These are phyloP conservation scores for Martensiomyces pterosporus DNA, from an alignment of 192 early-diverging fungal species.

Conservation along the genomic window DNA sequence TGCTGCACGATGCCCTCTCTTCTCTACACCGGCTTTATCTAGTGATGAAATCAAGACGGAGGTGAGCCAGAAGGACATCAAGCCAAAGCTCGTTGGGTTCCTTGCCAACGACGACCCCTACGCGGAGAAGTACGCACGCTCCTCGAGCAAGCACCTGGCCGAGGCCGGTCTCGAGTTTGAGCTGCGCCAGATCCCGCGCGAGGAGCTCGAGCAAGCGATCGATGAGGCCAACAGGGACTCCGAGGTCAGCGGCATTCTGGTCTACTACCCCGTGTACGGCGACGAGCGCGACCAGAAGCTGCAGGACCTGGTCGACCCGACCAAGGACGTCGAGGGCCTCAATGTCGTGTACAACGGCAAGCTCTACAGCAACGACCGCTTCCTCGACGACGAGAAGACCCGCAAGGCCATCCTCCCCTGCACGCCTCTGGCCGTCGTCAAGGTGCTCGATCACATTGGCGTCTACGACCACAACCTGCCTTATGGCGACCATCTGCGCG, in stretches of 20 bases:
- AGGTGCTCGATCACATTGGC: constrained; percentile 93
- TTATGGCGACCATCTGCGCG: constrained; percentile 93
- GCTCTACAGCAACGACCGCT: constrained; percentile 95
- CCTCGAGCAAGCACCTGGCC: constrained; percentile 89
- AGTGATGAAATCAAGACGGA: constrained; percentile 47
- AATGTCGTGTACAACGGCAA: constrained; percentile 93
- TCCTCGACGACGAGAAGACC: constrained; percentile 71
- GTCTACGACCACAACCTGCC: constrained; percentile 85
- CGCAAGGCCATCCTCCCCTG: constrained; percentile 98
- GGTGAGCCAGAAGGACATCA: constrained; percentile 58
- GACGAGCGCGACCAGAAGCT: constrained; percentile 91
- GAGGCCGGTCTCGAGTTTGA: constrained; percentile 91
- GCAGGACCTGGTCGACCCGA: constrained; percentile 80
- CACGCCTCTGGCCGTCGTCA: constrained; percentile 96
- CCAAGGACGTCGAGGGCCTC: constrained; percentile 97
- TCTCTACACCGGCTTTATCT: neutral
- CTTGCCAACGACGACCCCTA: constrained; percentile 94
- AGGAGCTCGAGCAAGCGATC: constrained; percentile 80
- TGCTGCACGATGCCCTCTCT: neutral
- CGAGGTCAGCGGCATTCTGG: constrained; percentile 90
- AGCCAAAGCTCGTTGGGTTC: constrained; percentile 85
- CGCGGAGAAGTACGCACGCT: constrained; percentile 89
- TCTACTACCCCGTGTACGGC: constrained; percentile 98
- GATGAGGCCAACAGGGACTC: constrained; percentile 85
- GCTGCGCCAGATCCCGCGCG: constrained; percentile 74